These are phyloP conservation scores for Pythium guiyangense DNA, from an alignment of 352 stramenopile genomes.

Conservation along the genomic window DNA sequence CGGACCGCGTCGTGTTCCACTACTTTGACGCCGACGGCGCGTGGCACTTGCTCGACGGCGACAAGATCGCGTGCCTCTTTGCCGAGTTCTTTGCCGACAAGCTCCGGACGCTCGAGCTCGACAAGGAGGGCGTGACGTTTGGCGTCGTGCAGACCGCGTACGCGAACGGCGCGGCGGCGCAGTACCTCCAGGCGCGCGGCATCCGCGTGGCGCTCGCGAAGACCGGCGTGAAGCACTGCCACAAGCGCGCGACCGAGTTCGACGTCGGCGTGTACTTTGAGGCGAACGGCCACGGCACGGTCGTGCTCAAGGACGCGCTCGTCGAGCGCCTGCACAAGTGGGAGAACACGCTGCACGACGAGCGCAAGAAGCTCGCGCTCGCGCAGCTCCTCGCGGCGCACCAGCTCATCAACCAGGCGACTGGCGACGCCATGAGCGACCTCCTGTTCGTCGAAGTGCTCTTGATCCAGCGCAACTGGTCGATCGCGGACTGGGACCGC, in stretches of 20 bases:
- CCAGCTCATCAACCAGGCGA: slow-evolving; percentile 95
- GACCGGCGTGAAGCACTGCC: slow-evolving; percentile 98
- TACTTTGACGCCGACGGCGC: slow-evolving; percentile 75
- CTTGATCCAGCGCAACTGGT: slow-evolving; percentile 88
- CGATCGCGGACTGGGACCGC: slow-evolving; percentile 88
- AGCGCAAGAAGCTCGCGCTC: slow-evolving; percentile 79
- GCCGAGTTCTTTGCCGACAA: slow-evolving; percentile 93
- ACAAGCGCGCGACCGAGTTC: slow-evolving; percentile 93
- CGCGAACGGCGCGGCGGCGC: slow-evolving; percentile 94
- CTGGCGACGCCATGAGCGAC: slow-evolving; percentile 97
- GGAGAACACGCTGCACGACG: slow-evolving; percentile 67
- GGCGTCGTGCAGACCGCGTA: slow-evolving; percentile 99
- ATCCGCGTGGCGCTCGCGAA: slow-evolving; percentile 90
- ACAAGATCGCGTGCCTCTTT: slow-evolving; percentile 98
- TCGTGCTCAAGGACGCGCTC: slow-evolving; percentile 92
- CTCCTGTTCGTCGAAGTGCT: slow-evolving; percentile 95
- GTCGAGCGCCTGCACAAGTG: slow-evolving; percentile 82
- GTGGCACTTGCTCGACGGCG: slow-evolving; percentile 94
- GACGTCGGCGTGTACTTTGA: slow-evolving; percentile 99
- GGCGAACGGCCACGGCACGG: slow-evolving; percentile 98
- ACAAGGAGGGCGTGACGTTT: slow-evolving; percentile 83
- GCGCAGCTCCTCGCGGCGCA: slow-evolving; percentile 83
- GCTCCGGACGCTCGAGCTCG: slow-evolving; percentile 66
- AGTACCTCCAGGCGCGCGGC: slow-evolving; percentile 76
- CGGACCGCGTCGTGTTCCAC: slow-evolving; percentile 98